phyloP scores from a whole-genome alignment of 495 filamentous ascomycete species.

The Aspergillus carlsbadensis region DNA sequence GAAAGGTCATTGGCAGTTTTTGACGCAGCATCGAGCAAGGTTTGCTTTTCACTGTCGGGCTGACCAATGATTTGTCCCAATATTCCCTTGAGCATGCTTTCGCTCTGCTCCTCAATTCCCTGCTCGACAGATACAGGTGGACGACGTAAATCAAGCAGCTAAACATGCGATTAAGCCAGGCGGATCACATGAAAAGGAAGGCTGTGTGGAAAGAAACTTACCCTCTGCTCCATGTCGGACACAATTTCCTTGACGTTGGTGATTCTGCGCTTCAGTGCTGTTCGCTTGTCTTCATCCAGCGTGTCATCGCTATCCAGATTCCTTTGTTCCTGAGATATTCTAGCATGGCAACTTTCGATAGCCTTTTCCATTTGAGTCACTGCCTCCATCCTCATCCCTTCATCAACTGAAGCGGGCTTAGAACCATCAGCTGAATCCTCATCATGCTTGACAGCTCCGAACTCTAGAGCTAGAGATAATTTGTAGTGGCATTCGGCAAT shows the following conservation, averaged over 20 bases:
- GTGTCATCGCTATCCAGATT: slow-evolving; percentile 57
- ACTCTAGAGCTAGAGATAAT: slow-evolving; percentile 92
- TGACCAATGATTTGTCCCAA: slow-evolving; percentile 73
- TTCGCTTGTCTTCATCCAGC: slow-evolving; percentile 42
- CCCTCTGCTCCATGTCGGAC: slow-evolving; percentile 80
- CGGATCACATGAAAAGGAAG: too few relatives aligned
- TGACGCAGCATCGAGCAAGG: slow-evolving; percentile 71
- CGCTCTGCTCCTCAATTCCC: slow-evolving; percentile 40
- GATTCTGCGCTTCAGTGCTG: slow-evolving; percentile 63
- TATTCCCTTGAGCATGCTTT: slow-evolving; percentile 60
- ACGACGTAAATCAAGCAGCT: slow-evolving; percentile 75
- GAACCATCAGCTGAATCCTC: slow-evolving; percentile 39
- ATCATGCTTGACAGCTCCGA: slow-evolving; percentile 72
- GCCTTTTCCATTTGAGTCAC: slow-evolving; percentile 76
- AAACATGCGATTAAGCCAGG: slow-evolving; percentile 24
- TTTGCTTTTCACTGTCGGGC: slow-evolving; percentile 58
- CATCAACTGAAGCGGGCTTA: slow-evolving; percentile 53
- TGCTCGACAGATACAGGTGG: slow-evolving; percentile 64
- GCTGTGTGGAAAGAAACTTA: slow-evolving; percentile 48
- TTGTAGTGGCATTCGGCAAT: slow-evolving; percentile 95
- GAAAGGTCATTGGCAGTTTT: slow-evolving; percentile 84
- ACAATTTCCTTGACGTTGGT: slow-evolving; percentile 84
- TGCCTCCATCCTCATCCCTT: slow-evolving; percentile 71
- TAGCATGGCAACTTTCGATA: slow-evolving; percentile 72
- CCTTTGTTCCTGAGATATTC: slow-evolving; percentile 73